Conservation (phyloP, 345 rosid species). For the Camelina hispida region DNA sequence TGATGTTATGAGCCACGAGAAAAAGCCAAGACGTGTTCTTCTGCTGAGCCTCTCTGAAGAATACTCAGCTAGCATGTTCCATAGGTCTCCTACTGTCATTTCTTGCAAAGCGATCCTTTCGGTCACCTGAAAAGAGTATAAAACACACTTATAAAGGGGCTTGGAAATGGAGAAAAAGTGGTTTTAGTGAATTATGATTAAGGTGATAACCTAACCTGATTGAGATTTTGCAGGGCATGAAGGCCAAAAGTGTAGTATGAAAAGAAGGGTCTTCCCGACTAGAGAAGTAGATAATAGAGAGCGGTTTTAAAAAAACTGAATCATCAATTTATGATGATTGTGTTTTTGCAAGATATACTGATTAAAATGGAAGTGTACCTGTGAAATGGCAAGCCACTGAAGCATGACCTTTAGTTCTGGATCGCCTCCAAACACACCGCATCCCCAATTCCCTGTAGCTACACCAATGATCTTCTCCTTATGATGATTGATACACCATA, state of each 20-base stretch:
- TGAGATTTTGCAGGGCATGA: conserved; percentile 29
- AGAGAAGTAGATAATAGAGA: neutral
- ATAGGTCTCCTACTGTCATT: conserved; percentile 36
- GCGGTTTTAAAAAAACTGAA: neutral
- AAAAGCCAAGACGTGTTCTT: conserved; percentile 39
- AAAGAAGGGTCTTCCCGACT: conserved; percentile 38
- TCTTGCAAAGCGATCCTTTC: conserved; percentile 6
- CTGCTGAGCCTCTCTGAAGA: conserved; percentile 32
- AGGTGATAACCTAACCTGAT: conserved; percentile 33
- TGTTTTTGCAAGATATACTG: neutral
- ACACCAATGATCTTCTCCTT: conserved; percentile 58
- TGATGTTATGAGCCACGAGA: conserved; percentile 39
- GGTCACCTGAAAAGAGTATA: conserved; percentile 17
- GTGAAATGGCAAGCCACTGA: conserved; percentile 45
- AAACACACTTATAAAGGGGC: neutral
- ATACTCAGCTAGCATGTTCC: conserved; percentile 39
- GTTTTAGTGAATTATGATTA: neutral
- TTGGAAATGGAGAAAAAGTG: neutral
- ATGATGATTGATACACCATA: conserved; percentile 29
- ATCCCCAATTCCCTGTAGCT: conserved; percentile 96
- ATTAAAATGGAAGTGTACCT: conserved; percentile 26
- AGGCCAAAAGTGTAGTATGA: conserved; percentile 40
- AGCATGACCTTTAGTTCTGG: conserved; percentile 69
- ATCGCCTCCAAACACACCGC: conserved; percentile 98
- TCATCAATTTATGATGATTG: neutral